Evolutionary conservation across 768 basidiomycete species (phyloP).

Genomic region (Termitomyces sp.): DNA sequence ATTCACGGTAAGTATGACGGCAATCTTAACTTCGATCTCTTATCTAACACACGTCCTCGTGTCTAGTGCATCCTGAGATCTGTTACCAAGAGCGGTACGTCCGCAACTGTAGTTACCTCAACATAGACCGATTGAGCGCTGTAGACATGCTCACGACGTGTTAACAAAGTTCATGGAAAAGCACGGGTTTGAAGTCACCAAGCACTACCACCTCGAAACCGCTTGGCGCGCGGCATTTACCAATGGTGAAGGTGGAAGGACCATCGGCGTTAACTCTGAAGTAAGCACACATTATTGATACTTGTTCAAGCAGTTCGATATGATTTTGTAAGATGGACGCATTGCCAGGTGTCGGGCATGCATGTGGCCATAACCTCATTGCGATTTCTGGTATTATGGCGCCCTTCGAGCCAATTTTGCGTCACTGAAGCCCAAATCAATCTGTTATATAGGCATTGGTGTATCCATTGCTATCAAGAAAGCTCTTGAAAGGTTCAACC

Average conservation of each 20-base stretch:
- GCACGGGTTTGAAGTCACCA: conserved; percentile 63
- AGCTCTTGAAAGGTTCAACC: conserved; percentile 57
- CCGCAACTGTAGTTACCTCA: background rate
- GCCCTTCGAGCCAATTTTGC: background rate
- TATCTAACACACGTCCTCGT: background rate
- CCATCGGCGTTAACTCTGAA: conserved; percentile 80
- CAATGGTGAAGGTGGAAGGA: conserved; percentile 63
- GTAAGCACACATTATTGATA: conserved; percentile 26
- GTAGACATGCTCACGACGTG: conserved; percentile 68
- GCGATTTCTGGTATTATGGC: conserved; percentile 48
- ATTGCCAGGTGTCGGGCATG: conserved; percentile 60
- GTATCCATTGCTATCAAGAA: conserved; percentile 66
- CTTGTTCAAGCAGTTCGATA: background rate
- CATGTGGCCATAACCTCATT: conserved; percentile 84
- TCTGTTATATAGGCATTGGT: conserved; percentile 50
- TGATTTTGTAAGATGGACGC: conserved; percentile 56
- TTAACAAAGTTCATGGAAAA: conserved; percentile 66
- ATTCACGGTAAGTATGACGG: conserved; percentile 56
- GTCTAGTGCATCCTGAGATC: conserved; percentile 69
- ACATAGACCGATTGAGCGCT: background rate
- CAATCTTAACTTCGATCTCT: background rate
- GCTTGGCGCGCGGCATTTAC: conserved; percentile 74
- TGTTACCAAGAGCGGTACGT: conserved; percentile 66
- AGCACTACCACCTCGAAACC: conserved; percentile 66
- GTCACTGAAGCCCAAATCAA: background rate